Evolutionary conservation across 23 red algal species (phyloP).

Genomic region (Cyanidioschyzon merolae): DNA sequence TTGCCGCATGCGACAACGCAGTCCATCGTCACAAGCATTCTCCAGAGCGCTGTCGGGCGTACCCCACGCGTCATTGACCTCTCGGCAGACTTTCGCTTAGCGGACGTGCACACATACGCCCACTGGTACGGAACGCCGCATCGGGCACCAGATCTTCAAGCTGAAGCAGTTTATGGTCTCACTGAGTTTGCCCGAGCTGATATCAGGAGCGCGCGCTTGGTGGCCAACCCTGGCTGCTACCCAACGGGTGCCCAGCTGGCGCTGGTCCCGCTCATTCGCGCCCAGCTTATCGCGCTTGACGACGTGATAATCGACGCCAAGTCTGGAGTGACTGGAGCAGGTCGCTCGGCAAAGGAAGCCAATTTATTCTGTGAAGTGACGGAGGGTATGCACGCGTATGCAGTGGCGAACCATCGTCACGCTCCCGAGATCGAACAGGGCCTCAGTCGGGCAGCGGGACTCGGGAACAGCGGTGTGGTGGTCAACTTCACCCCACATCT

Average conservation of each 20-base stretch:
- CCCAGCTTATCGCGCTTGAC: conserved; percentile 36
- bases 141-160: conserved; percentile 45
- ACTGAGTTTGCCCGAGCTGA: conserved; percentile 54
- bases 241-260: conserved; percentile 91
- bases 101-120: conserved; percentile 42
- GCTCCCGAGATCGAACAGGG: conserved; percentile 98
- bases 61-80: conserved; percentile 54
- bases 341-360: conserved; percentile 58
- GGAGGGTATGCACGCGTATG: conserved; percentile 83
- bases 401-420: conserved; percentile 73
- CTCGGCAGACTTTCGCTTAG: conserved; percentile 78
- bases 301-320: conserved; percentile 99
- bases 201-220: conserved; percentile 59
- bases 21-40: conserved; percentile 43
- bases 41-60: conserved; percentile 18
- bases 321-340: conserved; percentile 84
- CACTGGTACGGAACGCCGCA: conserved; percentile 88
- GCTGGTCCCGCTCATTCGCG: conserved; percentile 58
- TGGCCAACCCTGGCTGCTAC: conserved; percentile 99
- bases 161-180: conserved; percentile 91
- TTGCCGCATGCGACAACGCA: conserved; percentile 90
- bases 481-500: conserved; percentile 93
- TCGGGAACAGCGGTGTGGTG: conserved; percentile 13
- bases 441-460: conserved; percentile 44
- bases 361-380: conserved; percentile 85